phyloP scores from a whole-genome alignment of 305 asterid genomes.

The Fraxinus velutina region DNA sequence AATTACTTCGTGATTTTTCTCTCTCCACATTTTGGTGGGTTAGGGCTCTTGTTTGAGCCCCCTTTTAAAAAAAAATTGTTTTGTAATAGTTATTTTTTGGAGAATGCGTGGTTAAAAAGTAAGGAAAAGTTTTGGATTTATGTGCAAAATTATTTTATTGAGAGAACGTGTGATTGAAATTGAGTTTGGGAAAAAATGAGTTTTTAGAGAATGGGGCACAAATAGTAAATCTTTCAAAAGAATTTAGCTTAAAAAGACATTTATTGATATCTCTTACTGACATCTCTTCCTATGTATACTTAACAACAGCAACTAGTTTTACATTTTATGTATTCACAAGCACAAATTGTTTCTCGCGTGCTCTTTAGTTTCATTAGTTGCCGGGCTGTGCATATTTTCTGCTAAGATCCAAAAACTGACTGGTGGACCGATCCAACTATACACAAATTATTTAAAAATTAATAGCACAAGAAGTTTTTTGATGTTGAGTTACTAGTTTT shows the following conservation, averaged over 20 bases:
- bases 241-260: background rate
- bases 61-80: too few relatives aligned
- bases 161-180: background rate
- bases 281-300: background rate
- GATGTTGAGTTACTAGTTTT: background rate
- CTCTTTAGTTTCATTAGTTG: background rate
- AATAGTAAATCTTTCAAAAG: background rate
- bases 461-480: background rate
- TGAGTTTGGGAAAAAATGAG: background rate
- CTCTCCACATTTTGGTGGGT: background rate
- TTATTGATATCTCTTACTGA: background rate
- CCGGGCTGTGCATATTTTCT: background rate
- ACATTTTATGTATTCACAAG: background rate
- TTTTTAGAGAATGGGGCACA: background rate
- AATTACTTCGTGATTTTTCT: background rate
- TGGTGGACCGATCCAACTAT: background rate
- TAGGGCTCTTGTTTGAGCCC: background rate
- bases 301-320: background rate
- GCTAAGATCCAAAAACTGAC: background rate
- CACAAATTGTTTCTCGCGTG: background rate
- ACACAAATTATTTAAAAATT: background rate
- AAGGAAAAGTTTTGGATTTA: background rate
- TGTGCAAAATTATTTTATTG: background rate
- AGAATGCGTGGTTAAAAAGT: background rate
- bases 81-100: background rate